phyloP scores from a whole-genome alignment of 768 basidiomycete species.

The Artomyces pyxidatus region DNA sequence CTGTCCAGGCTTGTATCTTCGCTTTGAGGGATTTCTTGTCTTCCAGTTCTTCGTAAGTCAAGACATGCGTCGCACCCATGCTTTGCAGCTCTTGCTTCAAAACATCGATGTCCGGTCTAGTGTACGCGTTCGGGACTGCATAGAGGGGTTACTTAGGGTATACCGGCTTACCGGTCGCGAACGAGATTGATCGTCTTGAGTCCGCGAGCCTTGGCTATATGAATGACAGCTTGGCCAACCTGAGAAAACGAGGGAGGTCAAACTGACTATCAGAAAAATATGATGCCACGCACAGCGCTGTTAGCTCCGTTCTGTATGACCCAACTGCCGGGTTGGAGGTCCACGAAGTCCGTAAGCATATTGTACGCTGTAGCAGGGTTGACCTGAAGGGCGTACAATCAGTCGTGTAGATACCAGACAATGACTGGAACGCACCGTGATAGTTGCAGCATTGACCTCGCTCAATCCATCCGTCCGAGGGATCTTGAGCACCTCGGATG shows the following conservation, averaged over 20 bases:
- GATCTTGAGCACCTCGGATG: slow-evolving; percentile 53
- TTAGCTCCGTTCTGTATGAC: slow-evolving; percentile 84
- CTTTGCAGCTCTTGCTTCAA: slow-evolving; percentile 42
- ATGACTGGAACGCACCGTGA: slow-evolving; percentile 42
- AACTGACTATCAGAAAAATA: not conserved
- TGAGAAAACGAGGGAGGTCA: slow-evolving; percentile 18
- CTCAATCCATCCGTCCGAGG: slow-evolving; percentile 39
- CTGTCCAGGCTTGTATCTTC: slow-evolving; percentile 56
- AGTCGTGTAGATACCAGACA: not conserved
- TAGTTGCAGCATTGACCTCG: slow-evolving; percentile 64
- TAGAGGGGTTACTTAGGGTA: not conserved
- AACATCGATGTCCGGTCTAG: slow-evolving; percentile 44
- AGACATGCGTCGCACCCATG: slow-evolving; percentile 70
- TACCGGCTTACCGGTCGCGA: slow-evolving; percentile 47
- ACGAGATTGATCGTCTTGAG: slow-evolving; percentile 79
- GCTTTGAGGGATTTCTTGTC: slow-evolving; percentile 41
- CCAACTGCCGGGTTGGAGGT: slow-evolving; percentile 64
- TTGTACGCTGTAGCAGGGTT: slow-evolving; percentile 82
- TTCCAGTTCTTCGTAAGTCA: slow-evolving; percentile 67
- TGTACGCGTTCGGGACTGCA: not conserved
- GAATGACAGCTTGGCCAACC: slow-evolving; percentile 83
- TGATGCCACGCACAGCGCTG: slow-evolving; percentile 49
- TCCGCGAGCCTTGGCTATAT: slow-evolving; percentile 66
- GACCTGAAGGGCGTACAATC: slow-evolving; percentile 35
- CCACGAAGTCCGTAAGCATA: slow-evolving; percentile 67